phyloP scores from a whole-genome alignment of 352 stramenopile species.

The Globisporangium acanthophoron region DNA sequence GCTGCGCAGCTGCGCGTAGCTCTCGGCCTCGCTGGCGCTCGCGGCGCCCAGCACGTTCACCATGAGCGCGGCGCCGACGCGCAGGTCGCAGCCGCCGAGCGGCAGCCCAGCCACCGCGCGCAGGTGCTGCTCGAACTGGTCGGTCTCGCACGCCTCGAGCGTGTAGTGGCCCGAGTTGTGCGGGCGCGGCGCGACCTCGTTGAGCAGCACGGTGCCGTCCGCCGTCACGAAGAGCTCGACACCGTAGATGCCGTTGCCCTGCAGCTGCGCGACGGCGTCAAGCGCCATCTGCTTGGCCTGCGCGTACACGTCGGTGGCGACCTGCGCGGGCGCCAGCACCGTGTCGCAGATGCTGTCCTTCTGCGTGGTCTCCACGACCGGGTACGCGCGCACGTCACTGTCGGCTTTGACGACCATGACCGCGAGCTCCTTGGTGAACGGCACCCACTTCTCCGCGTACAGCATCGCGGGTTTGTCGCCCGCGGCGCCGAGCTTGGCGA shows the following conservation, averaged over 20 bases:
- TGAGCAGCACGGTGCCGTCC: slow-evolving; percentile 88
- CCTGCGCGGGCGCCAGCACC: slow-evolving; percentile 90
- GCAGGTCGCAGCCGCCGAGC: slow-evolving; percentile 91
- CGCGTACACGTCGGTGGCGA: slow-evolving; percentile 27
- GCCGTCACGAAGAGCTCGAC: slow-evolving; percentile 96
- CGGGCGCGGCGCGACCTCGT: slow-evolving; percentile 96
- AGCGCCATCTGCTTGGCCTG: slow-evolving; percentile 56
- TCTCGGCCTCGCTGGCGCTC: slow-evolving; percentile 76
- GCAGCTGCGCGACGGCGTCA: slow-evolving; percentile 66
- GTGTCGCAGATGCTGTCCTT: slow-evolving; percentile 97
- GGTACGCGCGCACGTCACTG: slow-evolving; percentile 86
- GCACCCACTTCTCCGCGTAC: slow-evolving; percentile 97
- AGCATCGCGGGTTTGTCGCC: slow-evolving; percentile 20
- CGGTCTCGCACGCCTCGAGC: slow-evolving; percentile 96
- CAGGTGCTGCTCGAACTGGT: slow-evolving; percentile 99
- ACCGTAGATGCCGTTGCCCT: slow-evolving; percentile 92
- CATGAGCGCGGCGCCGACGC: slow-evolving; percentile 89
- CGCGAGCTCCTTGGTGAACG: slow-evolving; percentile 95
- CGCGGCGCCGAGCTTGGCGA: slow-evolving; percentile 70
- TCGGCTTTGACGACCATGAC: slow-evolving; percentile 94
- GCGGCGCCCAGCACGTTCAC: slow-evolving; percentile 86
- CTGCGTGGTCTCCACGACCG: slow-evolving; percentile 96
- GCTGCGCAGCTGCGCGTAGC: slow-evolving; percentile 56
- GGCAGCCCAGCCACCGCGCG: slow-evolving; percentile 91
- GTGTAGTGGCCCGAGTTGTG: slow-evolving; percentile 99